A percentile compares a stretch with the other conserved stretches of the same genome.
These are phyloP conservation scores for Fraxinus baroniana DNA, from an alignment of 305 asterid species.

Conservation along the genomic window DNA sequence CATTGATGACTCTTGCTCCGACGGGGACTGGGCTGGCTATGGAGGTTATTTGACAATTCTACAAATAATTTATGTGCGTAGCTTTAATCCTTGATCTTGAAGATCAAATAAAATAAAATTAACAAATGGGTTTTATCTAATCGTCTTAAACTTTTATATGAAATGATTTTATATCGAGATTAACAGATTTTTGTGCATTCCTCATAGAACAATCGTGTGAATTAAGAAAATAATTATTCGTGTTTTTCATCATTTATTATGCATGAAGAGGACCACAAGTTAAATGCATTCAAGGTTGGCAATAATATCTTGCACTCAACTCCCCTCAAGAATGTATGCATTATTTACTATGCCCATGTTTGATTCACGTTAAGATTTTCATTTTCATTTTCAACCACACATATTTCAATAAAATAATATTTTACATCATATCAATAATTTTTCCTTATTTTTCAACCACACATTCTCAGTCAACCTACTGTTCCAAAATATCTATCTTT, in stretches of 20 bases:
- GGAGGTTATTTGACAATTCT: conserved; percentile 63
- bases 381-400: too few relatives aligned
- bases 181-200: not conserved
- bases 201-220: not conserved
- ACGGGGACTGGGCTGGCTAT: conserved; percentile 70
- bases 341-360: not conserved
- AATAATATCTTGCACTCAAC: not conserved
- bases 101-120: too few relatives aligned
- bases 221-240: not conserved
- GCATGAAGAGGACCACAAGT: not conserved
- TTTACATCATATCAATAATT: too few relatives aligned
- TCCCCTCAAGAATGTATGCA: not conserved
- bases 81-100: not conserved
- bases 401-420: too few relatives aligned
- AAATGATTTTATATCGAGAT: not conserved
- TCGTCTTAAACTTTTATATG: not conserved
- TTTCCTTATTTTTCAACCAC: too few relatives aligned
- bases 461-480: too few relatives aligned
- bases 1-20: conserved; percentile 56
- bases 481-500: not conserved
- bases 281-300: not conserved
- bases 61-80: not conserved
- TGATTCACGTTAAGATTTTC: too few relatives aligned
- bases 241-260: not conserved
- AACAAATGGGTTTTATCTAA: not conserved